These are phyloP conservation scores for Zygosaccharomyces gambellarensis DNA, from an alignment of 805 yeast genomes.

Conservation along the genomic window DNA sequence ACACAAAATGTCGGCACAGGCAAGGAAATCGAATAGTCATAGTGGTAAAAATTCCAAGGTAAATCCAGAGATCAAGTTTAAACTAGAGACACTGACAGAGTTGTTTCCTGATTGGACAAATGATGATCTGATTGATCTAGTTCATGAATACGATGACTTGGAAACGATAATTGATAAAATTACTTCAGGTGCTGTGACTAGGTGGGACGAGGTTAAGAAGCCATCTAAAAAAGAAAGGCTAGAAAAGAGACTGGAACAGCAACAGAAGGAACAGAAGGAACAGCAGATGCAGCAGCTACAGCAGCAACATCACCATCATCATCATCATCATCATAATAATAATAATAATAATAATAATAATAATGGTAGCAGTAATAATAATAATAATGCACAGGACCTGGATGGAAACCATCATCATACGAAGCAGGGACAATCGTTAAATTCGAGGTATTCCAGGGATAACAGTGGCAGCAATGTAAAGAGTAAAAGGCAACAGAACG, in stretches of 20 bases:
- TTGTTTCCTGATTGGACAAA: conserved; percentile 93
- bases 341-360: not conserved
- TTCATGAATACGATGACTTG: conserved; percentile 71
- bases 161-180: conserved; percentile 81
- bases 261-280: conserved; percentile 17
- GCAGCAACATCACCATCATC: conserved; percentile 9
- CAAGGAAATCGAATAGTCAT: conserved; percentile 22
- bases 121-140: conserved; percentile 73
- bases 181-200: conserved; percentile 81
- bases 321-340: conserved; percentile 9
- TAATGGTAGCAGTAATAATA: conserved; percentile 7
- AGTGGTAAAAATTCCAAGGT: conserved; percentile 20
- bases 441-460: conserved; percentile 8
- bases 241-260: conserved; percentile 28
- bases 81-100: conserved; percentile 61
- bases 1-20: conserved; percentile 21
- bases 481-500: conserved; percentile 14
- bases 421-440: conserved; percentile 12
- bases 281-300: conserved; percentile 20
- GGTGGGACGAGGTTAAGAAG: conserved; percentile 90
- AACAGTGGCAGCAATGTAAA: conserved; percentile 12
- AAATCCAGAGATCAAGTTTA: conserved; percentile 34
- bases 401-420: conserved; percentile 9
- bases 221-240: conserved; percentile 53
- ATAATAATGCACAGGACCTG: conserved; percentile 10